Evolutionary conservation across 1,284 basidiomycete genomes (phyloP).

Genomic region (Ceraceosorus guamensis): DNA sequence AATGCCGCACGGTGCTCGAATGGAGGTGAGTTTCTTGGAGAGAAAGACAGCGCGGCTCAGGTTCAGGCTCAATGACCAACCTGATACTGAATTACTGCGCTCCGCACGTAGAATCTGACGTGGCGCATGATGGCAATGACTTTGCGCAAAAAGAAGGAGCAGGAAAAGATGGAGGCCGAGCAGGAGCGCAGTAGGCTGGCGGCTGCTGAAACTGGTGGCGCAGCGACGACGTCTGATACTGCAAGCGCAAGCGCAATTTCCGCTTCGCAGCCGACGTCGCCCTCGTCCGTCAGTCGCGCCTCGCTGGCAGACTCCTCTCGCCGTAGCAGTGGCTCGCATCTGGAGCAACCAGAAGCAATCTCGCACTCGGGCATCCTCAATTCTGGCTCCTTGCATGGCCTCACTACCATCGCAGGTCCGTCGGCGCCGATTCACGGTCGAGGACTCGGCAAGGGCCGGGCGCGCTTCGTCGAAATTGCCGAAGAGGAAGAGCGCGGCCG

Average conservation of each 20-base stretch:
- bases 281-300: neutral
- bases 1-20: constrained; percentile 81
- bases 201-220: neutral
- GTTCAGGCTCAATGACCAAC: neutral
- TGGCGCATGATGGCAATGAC: constrained; percentile 98
- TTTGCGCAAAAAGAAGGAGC: constrained; percentile 66
- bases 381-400: constrained; percentile 10
- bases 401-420: constrained; percentile 14
- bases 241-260: neutral
- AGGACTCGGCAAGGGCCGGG: constrained; percentile 49
- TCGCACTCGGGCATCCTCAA: neutral
- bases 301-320: constrained; percentile 6
- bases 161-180: constrained; percentile 30
- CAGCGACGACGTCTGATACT: neutral
- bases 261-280: constrained; percentile 4
- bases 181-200: neutral
- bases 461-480: constrained; percentile 51
- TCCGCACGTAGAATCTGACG: constrained; percentile 61
- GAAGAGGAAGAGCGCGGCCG: constrained; percentile 35
- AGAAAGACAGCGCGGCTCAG: neutral
- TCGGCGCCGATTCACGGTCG: neutral
- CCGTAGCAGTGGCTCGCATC: constrained; percentile 24
- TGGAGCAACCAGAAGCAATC: constrained; percentile 4
- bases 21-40: constrained; percentile 58
- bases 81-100: neutral